phyloP scores from a whole-genome alignment of 805 yeast genomes.

The Torulaspora microellipsoides region DNA sequence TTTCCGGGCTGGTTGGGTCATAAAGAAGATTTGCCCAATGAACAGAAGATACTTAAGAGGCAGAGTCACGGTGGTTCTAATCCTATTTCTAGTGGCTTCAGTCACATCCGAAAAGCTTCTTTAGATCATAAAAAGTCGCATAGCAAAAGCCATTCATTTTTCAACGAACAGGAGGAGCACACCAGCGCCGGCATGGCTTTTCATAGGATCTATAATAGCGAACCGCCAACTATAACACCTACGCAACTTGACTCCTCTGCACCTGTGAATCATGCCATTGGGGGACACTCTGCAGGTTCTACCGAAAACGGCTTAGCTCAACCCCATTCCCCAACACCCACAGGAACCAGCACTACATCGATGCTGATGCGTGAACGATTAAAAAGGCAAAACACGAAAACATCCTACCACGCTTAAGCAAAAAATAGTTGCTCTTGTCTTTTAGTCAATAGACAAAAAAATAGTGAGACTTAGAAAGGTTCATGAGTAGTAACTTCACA shows the following conservation, averaged over 20 bases:
- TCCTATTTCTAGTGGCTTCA: slow-evolving; percentile 9
- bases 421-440: not conserved
- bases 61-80: slow-evolving; percentile 16
- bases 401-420: slow-evolving; percentile 4
- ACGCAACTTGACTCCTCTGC: not conserved
- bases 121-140: slow-evolving; percentile 7
- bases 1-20: slow-evolving; percentile 38
- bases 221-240: slow-evolving; percentile 4
- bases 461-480: no score
- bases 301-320: not conserved
- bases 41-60: slow-evolving; percentile 29
- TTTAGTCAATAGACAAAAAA: no score
- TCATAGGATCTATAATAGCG: slow-evolving; percentile 20
- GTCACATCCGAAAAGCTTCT: slow-evolving; percentile 12
- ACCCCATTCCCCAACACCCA: not conserved
- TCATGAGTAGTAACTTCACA: no score
- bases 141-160: slow-evolving; percentile 4
- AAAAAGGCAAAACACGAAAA: slow-evolving; percentile 21
- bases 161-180: slow-evolving; percentile 5
- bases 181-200: slow-evolving; percentile 24
- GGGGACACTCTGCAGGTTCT: no score
- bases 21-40: slow-evolving; percentile 32
- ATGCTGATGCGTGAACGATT: slow-evolving; percentile 32
- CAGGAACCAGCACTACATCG: slow-evolving; percentile 12
- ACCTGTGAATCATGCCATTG: no score